Conservation (phyloP, 2,329 filamentous ascomycete genomes). For the Chaetomium strumarium region DNA sequence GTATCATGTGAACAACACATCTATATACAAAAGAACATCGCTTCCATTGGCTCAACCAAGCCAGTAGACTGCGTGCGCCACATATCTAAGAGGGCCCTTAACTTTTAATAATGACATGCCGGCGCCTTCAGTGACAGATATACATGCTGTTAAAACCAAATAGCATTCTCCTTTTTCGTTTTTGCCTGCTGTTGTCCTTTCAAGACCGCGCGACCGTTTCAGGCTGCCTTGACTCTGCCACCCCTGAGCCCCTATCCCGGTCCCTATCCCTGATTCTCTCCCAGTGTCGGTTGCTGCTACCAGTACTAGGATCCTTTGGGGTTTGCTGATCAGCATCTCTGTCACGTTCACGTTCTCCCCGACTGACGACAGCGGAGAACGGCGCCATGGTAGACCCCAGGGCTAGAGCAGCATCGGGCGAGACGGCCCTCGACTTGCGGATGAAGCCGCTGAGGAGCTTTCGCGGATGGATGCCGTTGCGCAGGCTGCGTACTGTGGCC, state of each 20-base stretch:
- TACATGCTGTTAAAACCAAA: background rate
- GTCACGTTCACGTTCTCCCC: constrained; percentile 9
- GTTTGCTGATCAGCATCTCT: constrained; percentile 15
- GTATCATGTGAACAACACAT: background rate
- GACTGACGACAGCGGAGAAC: constrained; percentile 2
- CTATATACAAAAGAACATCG: background rate
- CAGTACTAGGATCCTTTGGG: constrained; percentile 1
- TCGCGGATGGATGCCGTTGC: constrained; percentile 37
- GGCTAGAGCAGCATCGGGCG: constrained; percentile 24
- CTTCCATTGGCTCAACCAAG: background rate
- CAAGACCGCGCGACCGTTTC: background rate
- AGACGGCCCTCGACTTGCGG: constrained; percentile 28
- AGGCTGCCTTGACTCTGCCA: constrained; percentile 2
- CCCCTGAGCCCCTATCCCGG: constrained; percentile 6
- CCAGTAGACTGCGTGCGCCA: background rate
- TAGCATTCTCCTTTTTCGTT: background rate
- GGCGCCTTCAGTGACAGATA: background rate
- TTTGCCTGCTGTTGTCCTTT: background rate
- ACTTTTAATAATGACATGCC: background rate
- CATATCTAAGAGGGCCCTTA: background rate
- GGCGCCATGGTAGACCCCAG: background rate
- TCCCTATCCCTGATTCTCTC: constrained; percentile 10
- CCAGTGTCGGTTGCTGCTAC: too few relatives aligned
- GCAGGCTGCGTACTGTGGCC: constrained; percentile 32
- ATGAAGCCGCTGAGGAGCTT: constrained; percentile 40